A percentile compares a stretch with the other conserved stretches of the same genome.
Conservation (phyloP, 2,329 filamentous ascomycete genomes). For the Leptographium radiaticola region DNA sequence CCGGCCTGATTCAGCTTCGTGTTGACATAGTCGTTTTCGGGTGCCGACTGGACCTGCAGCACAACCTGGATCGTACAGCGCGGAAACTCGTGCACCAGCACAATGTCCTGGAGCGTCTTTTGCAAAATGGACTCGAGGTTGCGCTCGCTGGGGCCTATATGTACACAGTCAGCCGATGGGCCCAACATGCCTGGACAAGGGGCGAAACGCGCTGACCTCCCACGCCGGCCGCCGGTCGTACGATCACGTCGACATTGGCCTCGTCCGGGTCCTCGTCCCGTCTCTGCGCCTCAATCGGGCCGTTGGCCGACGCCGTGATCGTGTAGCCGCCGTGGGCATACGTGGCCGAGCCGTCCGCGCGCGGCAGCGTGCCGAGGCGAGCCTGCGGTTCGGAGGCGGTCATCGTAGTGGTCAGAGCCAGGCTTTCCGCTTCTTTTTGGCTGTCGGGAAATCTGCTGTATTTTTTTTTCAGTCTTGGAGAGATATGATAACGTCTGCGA, state of each 20-base stretch:
- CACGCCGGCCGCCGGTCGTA: conserved; percentile 74
- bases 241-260: conserved; percentile 76
- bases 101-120: conserved; percentile 57
- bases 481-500: no score
- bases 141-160: conserved; percentile 55
- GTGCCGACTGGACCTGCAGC: conserved; percentile 60
- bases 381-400: conserved; percentile 33
- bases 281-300: conserved; percentile 78
- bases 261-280: conserved; percentile 88
- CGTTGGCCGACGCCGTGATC: conserved; percentile 78
- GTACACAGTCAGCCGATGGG: conserved; percentile 18
- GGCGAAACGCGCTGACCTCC: conserved; percentile 43
- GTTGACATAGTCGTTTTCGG: conserved; percentile 52
- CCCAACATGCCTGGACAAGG: background rate
- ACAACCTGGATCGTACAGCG: conserved; percentile 69
- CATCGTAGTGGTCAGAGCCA: conserved; percentile 21
- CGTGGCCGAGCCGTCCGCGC: conserved; percentile 67
- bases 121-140: conserved; percentile 71
- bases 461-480: background rate
- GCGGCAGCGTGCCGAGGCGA: conserved; percentile 46
- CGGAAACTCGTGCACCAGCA: conserved; percentile 64
- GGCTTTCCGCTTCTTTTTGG: background rate
- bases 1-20: conserved; percentile 46
- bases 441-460: background rate
- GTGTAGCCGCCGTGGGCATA: conserved; percentile 67